phyloP scores from a whole-genome alignment of 1,139 yeast genomes.

The Pichia terricola region DNA sequence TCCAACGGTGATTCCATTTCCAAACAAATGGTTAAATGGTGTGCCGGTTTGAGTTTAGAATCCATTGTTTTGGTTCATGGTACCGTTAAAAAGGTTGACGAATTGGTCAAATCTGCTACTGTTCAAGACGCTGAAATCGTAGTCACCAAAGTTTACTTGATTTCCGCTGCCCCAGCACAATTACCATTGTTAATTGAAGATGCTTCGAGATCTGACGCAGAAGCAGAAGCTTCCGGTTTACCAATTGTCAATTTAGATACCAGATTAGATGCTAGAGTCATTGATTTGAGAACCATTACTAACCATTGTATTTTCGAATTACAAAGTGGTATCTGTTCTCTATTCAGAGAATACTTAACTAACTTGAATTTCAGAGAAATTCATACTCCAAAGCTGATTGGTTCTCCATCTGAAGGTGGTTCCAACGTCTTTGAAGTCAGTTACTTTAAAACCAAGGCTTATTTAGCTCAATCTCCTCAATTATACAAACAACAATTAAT shows the following conservation, averaged over 20 bases:
- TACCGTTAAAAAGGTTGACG: constrained; percentile 72
- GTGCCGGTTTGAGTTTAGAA: constrained; percentile 76
- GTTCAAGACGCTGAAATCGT: constrained; percentile 84
- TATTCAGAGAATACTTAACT: constrained; percentile 81
- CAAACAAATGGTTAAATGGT: constrained; percentile 97
- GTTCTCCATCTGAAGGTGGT: constrained; percentile 97
- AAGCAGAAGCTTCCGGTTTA: constrained; percentile 84
- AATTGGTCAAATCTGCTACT: constrained; percentile 81
- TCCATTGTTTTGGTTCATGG: constrained; percentile 90
- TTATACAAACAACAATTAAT: constrained; percentile 95
- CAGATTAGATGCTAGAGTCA: constrained; percentile 87
- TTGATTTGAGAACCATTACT: constrained; percentile 92
- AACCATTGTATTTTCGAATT: constrained; percentile 96
- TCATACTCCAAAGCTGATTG: constrained; percentile 92
- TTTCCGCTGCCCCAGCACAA: constrained; percentile 85
- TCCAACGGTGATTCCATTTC: constrained; percentile 61
- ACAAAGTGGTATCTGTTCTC: constrained; percentile 77
- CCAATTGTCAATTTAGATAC: constrained; percentile 96
- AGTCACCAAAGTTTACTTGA: constrained; percentile 61
- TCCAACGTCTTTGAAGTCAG: constrained; percentile 89
- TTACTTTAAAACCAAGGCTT: constrained; percentile 89
- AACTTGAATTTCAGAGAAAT: constrained; percentile 71
- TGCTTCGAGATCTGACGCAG: constrained; percentile 90
- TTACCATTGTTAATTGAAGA: constrained; percentile 93
- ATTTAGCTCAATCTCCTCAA: constrained; percentile 96